These are phyloP conservation scores for Micromonas pusilla DNA, from an alignment of 139 green algal species.

Conservation along the genomic window DNA sequence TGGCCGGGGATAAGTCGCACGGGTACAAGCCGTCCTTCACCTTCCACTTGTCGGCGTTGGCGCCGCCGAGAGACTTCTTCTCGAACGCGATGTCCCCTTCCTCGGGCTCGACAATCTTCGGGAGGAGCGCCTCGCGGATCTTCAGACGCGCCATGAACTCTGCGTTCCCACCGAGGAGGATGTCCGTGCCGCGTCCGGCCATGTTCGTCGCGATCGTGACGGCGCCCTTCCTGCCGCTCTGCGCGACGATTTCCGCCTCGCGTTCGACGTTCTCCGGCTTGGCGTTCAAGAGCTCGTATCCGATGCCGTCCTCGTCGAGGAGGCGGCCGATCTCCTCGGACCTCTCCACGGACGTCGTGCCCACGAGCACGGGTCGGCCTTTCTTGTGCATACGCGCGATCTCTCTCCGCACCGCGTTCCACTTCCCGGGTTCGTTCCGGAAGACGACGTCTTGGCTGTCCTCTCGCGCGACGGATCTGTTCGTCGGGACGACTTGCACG, in stretches of 20 bases:
- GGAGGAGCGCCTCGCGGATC: conserved; percentile 86
- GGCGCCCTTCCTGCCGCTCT: conserved; percentile 54
- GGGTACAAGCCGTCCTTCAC: conserved; percentile 71
- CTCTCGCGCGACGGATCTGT: conserved; percentile 48
- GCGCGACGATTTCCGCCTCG: conserved; percentile 65
- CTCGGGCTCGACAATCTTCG: conserved; percentile 41
- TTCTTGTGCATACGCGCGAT: conserved; percentile 30
- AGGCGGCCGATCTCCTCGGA: conserved; percentile 40
- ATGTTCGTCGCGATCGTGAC: conserved; percentile 76
- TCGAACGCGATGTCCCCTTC: conserved; percentile 43
- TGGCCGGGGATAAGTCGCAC: conserved; percentile 57
- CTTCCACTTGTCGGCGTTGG: conserved; percentile 48
- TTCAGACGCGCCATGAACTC: conserved; percentile 87
- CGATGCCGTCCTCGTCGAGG: conserved; percentile 51
- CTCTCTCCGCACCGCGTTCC: conserved; percentile 34
- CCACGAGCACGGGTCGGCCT: conserved; percentile 76
- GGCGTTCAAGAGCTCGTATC: conserved; percentile 36
- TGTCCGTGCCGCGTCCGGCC: conserved; percentile 72
- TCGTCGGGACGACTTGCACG: conserved; percentile 72
- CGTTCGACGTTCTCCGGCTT: conserved; percentile 57
- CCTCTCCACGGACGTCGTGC: conserved; percentile 67
- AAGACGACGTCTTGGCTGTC: conserved; percentile 60
- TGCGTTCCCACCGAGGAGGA: conserved; percentile 69
- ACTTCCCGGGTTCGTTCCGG: conserved; percentile 37
- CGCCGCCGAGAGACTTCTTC: conserved; percentile 31